Base-by-base conservation (phyloP, 352 stramenopile genomes). In the Phytophthora pini region DNA sequence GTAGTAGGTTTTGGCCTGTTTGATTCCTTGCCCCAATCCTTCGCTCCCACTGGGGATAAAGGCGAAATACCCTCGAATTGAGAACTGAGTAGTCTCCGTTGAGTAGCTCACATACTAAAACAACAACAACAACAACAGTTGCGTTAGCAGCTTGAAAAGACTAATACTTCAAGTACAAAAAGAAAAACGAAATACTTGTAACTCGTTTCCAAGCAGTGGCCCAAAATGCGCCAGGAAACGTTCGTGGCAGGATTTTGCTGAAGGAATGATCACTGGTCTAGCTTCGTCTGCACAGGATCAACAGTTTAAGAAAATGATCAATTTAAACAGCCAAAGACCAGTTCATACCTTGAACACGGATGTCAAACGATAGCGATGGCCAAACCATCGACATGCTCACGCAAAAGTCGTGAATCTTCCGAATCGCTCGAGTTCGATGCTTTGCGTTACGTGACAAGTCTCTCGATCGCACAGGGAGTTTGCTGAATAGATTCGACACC, bases 1-100 rank as follows among this genome's bases (percentile, higher is more conserved):
- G 56, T 94, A 94, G 61, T 88, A 92, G 20, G 67, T 65, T 48
- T 72, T 79, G 12, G 84, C 86, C 48, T 94, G 82, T 45, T 86
- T 74, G 54, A 91, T 66, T 55, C 71, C 66, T 50, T 76, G 61
- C 5, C 46, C 59, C 11, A 74, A 54, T 20, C 63, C 47, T 50
- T 82, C 73, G 10, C 49, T 65, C 32, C 66, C 68, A 50, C 77
- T 60, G 46, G 72, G 74, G 34, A 93, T 61, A 11, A 90, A 56
- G 12, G 76, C 72, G 15, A 84, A 61, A 46, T 89, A 92, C 34
- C 85, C 82, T 55, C 73, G 74, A 27, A 90, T 69, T 1, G 68
- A 75, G 46, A 84, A 81, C 12, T 48, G 20, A 5, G 24, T 59
- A 1, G 57, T 29, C n/a, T 71, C 47, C 1, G 62, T 66, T 5